phyloP scores from a whole-genome alignment of 208 protist species.

The Trypanosoma melophagium region DNA sequence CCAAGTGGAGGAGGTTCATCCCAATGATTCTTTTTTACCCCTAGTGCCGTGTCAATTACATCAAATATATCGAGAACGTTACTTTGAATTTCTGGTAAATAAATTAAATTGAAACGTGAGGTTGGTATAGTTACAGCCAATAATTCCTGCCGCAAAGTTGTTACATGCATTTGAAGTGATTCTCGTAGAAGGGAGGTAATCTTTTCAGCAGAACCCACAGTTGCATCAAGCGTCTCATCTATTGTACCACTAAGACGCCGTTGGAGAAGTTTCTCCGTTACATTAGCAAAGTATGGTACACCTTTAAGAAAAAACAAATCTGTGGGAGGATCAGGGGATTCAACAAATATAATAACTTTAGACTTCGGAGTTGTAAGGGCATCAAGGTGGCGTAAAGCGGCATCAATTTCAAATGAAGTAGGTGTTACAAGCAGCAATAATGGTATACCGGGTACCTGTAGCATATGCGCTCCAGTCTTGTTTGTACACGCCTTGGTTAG shows the following conservation, averaged over 20 bases:
- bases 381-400: conserved; percentile 34
- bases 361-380: conserved; percentile 16
- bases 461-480: conserved; percentile 8
- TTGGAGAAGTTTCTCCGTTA: conserved; percentile 27
- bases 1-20: conserved; percentile 3
- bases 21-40: conserved; percentile 23
- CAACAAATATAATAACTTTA: conserved; percentile 58
- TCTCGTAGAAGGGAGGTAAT: conserved; percentile 27
- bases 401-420: conserved; percentile 46
- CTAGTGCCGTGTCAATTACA: conserved; percentile 37
- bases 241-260: conserved; percentile 27
- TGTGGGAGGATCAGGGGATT: conserved; percentile 45
- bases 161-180: conserved; percentile 21
- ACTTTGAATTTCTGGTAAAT: conserved; percentile 47
- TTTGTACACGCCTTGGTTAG: conserved; percentile 20
- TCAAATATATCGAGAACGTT: conserved; percentile 66
- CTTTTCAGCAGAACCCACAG: conserved; percentile 25
- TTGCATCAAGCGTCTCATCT: conserved; percentile 8
- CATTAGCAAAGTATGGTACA: conserved; percentile 48
- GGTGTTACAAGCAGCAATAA: conserved; percentile 35
- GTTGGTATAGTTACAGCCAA: conserved; percentile 9
- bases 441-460: conserved; percentile 16
- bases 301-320: conserved; percentile 73
- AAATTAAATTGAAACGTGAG: conserved; percentile 19
- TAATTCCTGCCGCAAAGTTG: conserved; percentile 32